These are phyloP conservation scores for Schizosaccharomyces octosporus DNA, from an alignment of 805 yeast genomes.

Conservation along the genomic window DNA sequence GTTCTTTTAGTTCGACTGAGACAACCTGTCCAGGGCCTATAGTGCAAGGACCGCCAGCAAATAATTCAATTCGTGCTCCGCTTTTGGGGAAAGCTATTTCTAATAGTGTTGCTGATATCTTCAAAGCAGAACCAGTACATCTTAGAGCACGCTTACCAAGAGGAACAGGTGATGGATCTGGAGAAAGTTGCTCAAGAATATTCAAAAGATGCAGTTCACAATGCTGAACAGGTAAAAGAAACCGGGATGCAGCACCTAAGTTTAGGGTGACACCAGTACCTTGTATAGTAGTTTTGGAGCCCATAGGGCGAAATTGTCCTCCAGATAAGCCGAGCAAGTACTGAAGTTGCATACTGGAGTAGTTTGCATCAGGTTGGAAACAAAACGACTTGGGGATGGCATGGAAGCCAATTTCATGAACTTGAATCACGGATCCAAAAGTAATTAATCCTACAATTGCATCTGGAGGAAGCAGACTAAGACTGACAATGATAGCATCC, in stretches of 20 bases:
- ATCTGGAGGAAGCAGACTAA: slow-evolving; percentile 67
- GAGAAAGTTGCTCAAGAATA: slow-evolving; percentile 49
- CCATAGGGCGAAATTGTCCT: neutral
- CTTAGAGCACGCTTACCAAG: slow-evolving; percentile 56
- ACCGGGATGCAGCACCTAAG: slow-evolving; percentile 16
- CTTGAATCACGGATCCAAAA: slow-evolving; percentile 70
- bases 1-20: slow-evolving; percentile 73
- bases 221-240: slow-evolving; percentile 46
- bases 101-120: slow-evolving; percentile 56
- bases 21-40: slow-evolving; percentile 85
- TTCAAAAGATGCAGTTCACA: slow-evolving; percentile 66
- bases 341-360: slow-evolving; percentile 27
- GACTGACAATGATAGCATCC: slow-evolving; percentile 50
- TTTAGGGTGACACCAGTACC: slow-evolving; percentile 2
- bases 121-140: slow-evolving; percentile 79
- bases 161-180: slow-evolving; percentile 74
- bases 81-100: slow-evolving; percentile 64
- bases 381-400: slow-evolving; percentile 50
- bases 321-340: slow-evolving; percentile 32
- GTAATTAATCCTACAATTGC: slow-evolving; percentile 72
- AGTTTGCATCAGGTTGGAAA: slow-evolving; percentile 74
- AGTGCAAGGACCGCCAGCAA: slow-evolving; percentile 89
- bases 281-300: neutral
- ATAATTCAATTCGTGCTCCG: slow-evolving; percentile 72
- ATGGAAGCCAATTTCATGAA: slow-evolving; percentile 58